Base-by-base conservation (phyloP, 1,284 basidiomycete genomes). In the Phylloboletellus chloephorus region DNA sequence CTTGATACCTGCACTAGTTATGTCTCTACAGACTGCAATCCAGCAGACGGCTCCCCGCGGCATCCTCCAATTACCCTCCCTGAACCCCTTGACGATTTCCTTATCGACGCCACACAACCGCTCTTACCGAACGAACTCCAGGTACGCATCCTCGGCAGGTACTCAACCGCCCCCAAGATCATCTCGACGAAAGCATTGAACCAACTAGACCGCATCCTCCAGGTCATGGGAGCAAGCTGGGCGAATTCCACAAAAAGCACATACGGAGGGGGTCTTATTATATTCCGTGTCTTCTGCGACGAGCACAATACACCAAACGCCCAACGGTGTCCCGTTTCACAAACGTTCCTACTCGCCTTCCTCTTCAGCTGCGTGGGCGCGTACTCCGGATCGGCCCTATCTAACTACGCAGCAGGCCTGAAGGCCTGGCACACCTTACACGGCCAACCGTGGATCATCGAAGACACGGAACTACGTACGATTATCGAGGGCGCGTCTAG, bases 391-490 rank as follows among this genome's bases (percentile, higher is more conserved):
- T 36, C 31, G 0, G 37, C 57, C 0, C 4, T 67, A 0, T 23
- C 38, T 0, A 67, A 67, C 41, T 69, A 64, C 20, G 7, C 58
- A 0, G 52, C 44, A 0, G 63, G 51, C 0, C 21, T 72, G 0
- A 39, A 49, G 0, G 67, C 66, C 0, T 69, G 67, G 67, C 67
- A 71, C 38, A 49, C 60, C 0, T 29, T 71, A 0, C 67, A 72
- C 35, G 49, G 64, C 0, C 24, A 52, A 0, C 8, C n/a, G 0
- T 70, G 66, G 66, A 1, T 6, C 0, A 37, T 58, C 5, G 45
- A 61, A 11, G 29, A 53, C 0, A 26, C 31, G 0, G 45, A 60
- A 16, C 21, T 63, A 4, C 46, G 58, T 1, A 41, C 56, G 0
- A 13, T 58, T 0, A 44, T 67, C 2, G 48, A 46, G n/a, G 60